A percentile compares a stretch with the other conserved stretches of the same genome.
Conservation (phyloP, 805 yeast species). For the Spathaspora sp. region DNA sequence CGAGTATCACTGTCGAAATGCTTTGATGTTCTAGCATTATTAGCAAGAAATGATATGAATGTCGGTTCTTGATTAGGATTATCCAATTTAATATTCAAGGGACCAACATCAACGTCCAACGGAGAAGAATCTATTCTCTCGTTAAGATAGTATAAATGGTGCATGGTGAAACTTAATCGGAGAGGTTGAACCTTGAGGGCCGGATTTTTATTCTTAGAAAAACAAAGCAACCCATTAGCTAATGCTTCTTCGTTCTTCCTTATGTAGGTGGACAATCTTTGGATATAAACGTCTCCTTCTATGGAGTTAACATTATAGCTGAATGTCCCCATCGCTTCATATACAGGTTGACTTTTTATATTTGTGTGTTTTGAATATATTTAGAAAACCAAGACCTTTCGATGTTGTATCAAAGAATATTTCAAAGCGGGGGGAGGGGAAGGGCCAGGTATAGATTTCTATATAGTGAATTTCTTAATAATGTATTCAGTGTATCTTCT, state of each 20-base stretch:
- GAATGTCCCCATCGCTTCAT: slow-evolving; percentile 22
- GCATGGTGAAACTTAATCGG: slow-evolving; percentile 55
- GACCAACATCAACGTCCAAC: slow-evolving; percentile 54
- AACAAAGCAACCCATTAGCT: slow-evolving; percentile 56
- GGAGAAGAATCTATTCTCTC: slow-evolving; percentile 51
- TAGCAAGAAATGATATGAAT: slow-evolving; percentile 56
- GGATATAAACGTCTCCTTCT: slow-evolving; percentile 58
- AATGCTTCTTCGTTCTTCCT: slow-evolving; percentile 55
- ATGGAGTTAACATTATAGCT: slow-evolving; percentile 30
- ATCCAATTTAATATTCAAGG: slow-evolving; percentile 57
- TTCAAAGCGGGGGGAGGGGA: too few relatives aligned
- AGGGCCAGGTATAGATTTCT: too few relatives aligned
- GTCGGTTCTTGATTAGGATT: slow-evolving; percentile 52
- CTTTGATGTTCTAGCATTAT: slow-evolving; percentile 44
- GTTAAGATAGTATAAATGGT: slow-evolving; percentile 59
- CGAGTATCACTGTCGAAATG: slow-evolving; percentile 41
- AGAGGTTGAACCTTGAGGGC: slow-evolving; percentile 44
- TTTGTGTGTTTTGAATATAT: background rate
- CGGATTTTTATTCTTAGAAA: slow-evolving; percentile 35
- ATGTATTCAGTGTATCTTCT: background rate
- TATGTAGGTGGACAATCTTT: slow-evolving; percentile 50
- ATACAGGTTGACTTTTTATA: background rate
- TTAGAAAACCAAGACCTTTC: background rate
- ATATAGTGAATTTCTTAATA: too few relatives aligned
- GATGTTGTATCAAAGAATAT: background rate